Percentiles rank a stretch among this genome's conserved stretches.
Evolutionary conservation across 306 rosid genomes (phyloP).

Genomic region (Vachellia pachyceras): DNA sequence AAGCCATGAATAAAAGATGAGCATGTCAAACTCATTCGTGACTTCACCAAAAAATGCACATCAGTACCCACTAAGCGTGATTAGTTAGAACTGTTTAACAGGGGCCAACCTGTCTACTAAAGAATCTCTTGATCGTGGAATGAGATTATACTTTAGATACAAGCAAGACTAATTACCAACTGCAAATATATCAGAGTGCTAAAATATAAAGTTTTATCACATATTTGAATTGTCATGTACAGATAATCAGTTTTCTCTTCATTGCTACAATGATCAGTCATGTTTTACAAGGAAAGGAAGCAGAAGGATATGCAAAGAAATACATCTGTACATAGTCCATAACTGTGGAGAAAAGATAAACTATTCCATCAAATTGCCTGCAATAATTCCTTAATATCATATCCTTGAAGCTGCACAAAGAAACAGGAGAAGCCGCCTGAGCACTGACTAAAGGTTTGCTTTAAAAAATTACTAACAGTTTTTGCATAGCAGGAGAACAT

Average conservation of each 20-base stretch:
- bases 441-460: neutral
- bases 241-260: constrained; percentile 11
- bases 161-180: neutral
- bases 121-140: neutral
- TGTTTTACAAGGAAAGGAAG: constrained; percentile 26
- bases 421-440: constrained; percentile 38
- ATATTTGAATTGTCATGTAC: constrained; percentile 5
- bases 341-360: constrained; percentile 29
- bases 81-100: neutral
- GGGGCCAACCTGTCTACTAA: neutral
- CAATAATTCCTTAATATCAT: constrained; percentile 93
- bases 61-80: neutral
- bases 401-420: constrained; percentile 81
- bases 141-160: neutral
- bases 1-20: neutral
- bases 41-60: neutral
- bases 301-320: constrained; percentile 17
- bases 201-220: neutral
- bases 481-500: neutral
- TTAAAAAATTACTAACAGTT: constrained; percentile 2
- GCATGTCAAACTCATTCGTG: neutral
- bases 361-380: constrained; percentile 63
- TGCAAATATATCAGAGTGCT: neutral
- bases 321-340: constrained; percentile 39
- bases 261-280: constrained; percentile 6